Conservation (phyloP, 2,329 filamentous ascomycete species). For the Hypoxylon sp. region DNA sequence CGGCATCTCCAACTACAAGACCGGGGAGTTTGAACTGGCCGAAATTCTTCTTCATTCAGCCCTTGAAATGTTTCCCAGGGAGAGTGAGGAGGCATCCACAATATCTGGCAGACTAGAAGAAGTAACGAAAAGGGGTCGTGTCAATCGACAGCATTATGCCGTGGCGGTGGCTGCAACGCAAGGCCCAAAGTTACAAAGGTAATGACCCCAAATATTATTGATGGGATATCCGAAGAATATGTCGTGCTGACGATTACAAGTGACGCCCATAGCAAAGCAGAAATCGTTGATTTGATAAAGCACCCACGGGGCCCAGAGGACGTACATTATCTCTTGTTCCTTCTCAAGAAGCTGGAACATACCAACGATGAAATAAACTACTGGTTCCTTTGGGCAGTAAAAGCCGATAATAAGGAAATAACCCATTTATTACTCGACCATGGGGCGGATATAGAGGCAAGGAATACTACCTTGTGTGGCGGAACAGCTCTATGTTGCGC, state of each 20-base stretch:
- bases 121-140: neutral
- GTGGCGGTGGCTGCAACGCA: slow-evolving; percentile 1
- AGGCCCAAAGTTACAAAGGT: no score
- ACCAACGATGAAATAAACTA: no score
- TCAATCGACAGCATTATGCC: neutral
- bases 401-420: neutral
- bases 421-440: neutral
- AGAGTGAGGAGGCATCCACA: neutral
- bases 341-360: no score
- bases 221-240: no score
- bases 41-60: neutral
- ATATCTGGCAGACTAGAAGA: neutral
- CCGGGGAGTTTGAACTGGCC: neutral
- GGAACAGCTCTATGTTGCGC: neutral
- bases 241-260: no score
- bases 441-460: neutral
- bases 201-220: no score
- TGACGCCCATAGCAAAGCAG: no score
- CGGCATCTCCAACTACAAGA: neutral
- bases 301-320: no score
- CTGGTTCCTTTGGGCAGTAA: no score
- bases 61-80: neutral
- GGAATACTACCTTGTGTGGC: no score
- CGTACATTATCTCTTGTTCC: no score
- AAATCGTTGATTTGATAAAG: no score